Conservation (phyloP, 495 filamentous ascomycete genomes). For the Xylaria acuta region DNA sequence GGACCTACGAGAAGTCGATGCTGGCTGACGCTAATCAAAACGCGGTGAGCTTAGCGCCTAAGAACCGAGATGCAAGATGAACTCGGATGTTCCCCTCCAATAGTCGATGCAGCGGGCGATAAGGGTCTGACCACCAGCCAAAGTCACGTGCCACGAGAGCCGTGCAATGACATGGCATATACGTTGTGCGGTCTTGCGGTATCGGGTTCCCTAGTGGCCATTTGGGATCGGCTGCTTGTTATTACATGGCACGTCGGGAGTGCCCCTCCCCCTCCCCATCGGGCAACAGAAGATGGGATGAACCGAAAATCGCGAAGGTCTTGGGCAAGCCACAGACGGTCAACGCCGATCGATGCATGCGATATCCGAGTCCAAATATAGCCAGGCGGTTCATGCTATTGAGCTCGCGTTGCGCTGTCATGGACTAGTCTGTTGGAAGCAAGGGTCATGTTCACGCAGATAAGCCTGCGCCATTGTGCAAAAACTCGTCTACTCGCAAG, state of each 20-base stretch:
- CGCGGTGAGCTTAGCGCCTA: background rate
- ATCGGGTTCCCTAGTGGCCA: background rate
- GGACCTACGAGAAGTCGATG: constrained; percentile 64
- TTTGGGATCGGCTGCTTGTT: background rate
- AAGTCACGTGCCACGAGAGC: constrained; percentile 11
- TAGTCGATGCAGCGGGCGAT: constrained; percentile 8
- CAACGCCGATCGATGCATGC: constrained; percentile 4
- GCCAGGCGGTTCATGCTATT: constrained; percentile 9
- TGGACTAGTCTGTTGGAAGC: background rate
- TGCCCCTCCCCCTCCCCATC: constrained; percentile 37
- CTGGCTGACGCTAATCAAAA: background rate
- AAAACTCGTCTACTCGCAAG: background rate
- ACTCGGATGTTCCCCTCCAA: constrained; percentile 1
- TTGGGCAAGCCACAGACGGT: background rate
- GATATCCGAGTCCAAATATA: constrained; percentile 15
- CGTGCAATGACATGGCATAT: constrained; percentile 13
- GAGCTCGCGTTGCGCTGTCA: background rate
- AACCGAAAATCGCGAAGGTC: background rate
- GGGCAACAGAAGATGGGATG: constrained; percentile 22
- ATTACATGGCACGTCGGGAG: constrained; percentile 32
- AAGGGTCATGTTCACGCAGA: background rate
- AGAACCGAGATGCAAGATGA: background rate
- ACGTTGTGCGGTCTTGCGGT: background rate
- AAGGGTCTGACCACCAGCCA: background rate
- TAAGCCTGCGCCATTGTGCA: constrained; percentile 8